Evolutionary conservation across 306 rosid species (phyloP), one percentile per base, ranked within the genome.

Genomic region (Lathyrus aphaca): DNA sequence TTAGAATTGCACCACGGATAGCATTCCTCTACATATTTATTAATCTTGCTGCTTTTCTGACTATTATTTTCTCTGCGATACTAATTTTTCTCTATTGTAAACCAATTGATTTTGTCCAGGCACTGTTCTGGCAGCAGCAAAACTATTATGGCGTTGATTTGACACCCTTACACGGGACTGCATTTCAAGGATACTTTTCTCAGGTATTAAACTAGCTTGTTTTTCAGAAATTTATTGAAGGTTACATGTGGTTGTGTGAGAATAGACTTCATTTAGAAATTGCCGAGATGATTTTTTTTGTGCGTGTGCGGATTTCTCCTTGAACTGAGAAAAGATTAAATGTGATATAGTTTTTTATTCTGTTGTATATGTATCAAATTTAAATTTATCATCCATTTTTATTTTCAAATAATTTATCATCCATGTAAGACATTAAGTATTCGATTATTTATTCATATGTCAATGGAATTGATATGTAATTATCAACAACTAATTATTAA

Each of bases 71-170:
- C 3, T 48, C 6, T n/a, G 23, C 42, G 13, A 5, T 56, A 10
- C 62, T 17, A 8, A 13, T 43, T 37, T 10, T 10, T 38, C 44
- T 27, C 32, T 60, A 56, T 56, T 40, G 8, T 54, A 68, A 70
- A 10, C 48, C 56, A 49, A n/a, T 73, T 13, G 2, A 19, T 54
- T 40, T 66, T 42, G 23, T 66, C 25, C 79, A 77, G 81, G 99
- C 97, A 25, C 95, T 94, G 81, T 94, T 94, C 83, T 94, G 97
- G 97, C 99, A 91, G 86, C 99, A 94, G 68, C 95, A 89, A 64
- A 91, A 84, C 76, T 94, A 91, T 72, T 94, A 82, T 58, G 99
- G 99, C 63, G 97, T 94, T 77, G 88, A 94, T 86, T 89, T 94
- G 90, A 87, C 89, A 32, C 88, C 86, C 46, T 83, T 93, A 80